A percentile compares a stretch with the other conserved stretches of the same genome.
Conservation (phyloP, 257 asterid species). For the Rhazya stricta region DNA sequence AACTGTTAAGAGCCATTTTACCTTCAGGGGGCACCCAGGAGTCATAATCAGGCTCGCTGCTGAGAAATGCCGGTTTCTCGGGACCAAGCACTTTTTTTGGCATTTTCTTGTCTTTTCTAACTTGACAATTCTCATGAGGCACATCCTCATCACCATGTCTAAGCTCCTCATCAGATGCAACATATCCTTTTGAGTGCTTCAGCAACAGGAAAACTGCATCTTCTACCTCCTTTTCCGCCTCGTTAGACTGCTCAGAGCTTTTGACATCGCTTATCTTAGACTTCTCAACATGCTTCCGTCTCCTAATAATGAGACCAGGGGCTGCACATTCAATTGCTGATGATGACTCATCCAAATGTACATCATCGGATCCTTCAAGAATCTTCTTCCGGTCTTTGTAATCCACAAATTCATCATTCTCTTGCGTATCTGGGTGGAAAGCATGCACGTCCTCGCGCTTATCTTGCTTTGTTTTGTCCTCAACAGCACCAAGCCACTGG, state of each 20-base stretch:
- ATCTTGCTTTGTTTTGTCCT: slow-evolving; percentile 49
- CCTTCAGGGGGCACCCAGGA: slow-evolving; percentile 99
- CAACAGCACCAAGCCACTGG: slow-evolving; percentile 97
- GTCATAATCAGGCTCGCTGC: slow-evolving; percentile 40
- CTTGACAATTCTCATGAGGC: slow-evolving; percentile 27
- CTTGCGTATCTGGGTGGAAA: slow-evolving; percentile 36
- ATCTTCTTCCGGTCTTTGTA: slow-evolving; percentile 67
- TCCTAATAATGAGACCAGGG: slow-evolving; percentile 91
- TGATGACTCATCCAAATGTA: slow-evolving; percentile 23
- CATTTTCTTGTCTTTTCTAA: slow-evolving; percentile 43
- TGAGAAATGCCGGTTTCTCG: slow-evolving; percentile 63
- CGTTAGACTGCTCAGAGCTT: slow-evolving; percentile 40
- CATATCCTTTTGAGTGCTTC: slow-evolving; percentile 65
- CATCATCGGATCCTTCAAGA: slow-evolving; percentile 34
- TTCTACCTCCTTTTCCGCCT: slow-evolving; percentile 55
- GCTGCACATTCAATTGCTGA: slow-evolving; percentile 75
- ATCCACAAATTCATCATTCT: slow-evolving; percentile 70
- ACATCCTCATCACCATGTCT: slow-evolving; percentile 22
- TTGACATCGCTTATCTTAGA: slow-evolving; percentile 34
- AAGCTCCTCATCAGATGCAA: slow-evolving; percentile 43
- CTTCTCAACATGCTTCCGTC: slow-evolving; percentile 61
- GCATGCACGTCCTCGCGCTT: slow-evolving; percentile 36
- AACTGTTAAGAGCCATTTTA: slow-evolving; percentile 19
- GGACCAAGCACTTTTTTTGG: slow-evolving; percentile 68
- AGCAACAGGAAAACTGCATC: slow-evolving; percentile 84